Conservation (phyloP, 139 green algal genomes). For the Monoraphidium neglectum region DNA sequence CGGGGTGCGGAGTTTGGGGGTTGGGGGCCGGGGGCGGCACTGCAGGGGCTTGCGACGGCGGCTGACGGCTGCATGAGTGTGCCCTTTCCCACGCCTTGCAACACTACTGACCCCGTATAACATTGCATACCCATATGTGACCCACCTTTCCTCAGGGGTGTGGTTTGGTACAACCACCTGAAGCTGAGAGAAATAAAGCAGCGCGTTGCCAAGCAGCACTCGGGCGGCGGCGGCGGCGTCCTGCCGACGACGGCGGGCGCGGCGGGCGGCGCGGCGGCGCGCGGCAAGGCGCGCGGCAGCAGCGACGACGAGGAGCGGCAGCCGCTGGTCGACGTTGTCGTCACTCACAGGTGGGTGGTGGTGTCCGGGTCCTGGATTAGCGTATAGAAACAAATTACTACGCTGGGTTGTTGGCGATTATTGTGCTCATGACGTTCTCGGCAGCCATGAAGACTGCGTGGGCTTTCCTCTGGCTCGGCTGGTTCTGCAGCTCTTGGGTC, state of each 20-base stretch:
- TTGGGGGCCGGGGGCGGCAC: background rate
- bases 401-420: no score
- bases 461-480: no score
- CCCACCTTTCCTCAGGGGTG: constrained; percentile 1
- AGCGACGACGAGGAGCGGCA: background rate
- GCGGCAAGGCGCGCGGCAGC: background rate
- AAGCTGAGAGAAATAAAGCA: constrained; percentile 72
- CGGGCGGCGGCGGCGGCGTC: background rate
- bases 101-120: background rate
- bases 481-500: no score
- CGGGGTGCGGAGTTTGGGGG: background rate
- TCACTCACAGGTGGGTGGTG: background rate
- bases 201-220: constrained; percentile 37
- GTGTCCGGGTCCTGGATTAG: background rate
- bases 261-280: background rate
- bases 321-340: background rate
- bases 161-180: constrained; percentile 76
- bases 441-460: no score
- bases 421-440: no score
- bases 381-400: no score
- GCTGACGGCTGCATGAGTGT: background rate
- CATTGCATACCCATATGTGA: background rate
- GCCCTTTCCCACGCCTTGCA: no score
- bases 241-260: constrained; percentile 9
- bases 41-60: background rate